These are phyloP conservation scores for Psilocybe cyanescens DNA, from an alignment of 768 basidiomycete genomes.

Conservation along the genomic window DNA sequence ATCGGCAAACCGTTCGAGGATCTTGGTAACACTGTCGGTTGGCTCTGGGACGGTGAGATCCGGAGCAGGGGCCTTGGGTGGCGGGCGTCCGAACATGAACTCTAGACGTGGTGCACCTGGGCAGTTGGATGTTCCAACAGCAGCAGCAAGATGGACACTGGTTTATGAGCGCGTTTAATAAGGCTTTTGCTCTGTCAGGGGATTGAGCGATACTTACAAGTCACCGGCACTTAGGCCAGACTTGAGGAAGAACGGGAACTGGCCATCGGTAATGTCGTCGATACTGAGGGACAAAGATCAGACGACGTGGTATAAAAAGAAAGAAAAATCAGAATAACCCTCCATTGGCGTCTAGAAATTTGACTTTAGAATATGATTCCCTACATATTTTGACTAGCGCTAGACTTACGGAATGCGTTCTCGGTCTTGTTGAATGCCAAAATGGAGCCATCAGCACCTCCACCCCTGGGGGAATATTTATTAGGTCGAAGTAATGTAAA, in stretches of 20 bases:
- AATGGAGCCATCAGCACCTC: slow-evolving; percentile 33
- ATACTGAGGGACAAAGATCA: not conserved
- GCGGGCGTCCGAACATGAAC: slow-evolving; percentile 29
- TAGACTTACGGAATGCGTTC: slow-evolving; percentile 21
- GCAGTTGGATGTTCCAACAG: slow-evolving; percentile 31
- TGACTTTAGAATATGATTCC: not conserved
- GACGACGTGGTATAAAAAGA: not conserved
- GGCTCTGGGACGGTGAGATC: slow-evolving; percentile 20
- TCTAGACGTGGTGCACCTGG: slow-evolving; percentile 34
- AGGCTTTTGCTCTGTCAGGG: no score
- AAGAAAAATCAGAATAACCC: not conserved
- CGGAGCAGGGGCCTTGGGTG: slow-evolving; percentile 19
- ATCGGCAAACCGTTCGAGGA: slow-evolving; percentile 25
- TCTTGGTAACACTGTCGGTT: slow-evolving; percentile 19
- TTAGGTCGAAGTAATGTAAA: not conserved
- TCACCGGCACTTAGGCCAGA: slow-evolving; percentile 13
- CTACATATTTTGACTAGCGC: not conserved
- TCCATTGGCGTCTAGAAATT: not conserved
- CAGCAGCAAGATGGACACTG: slow-evolving; percentile 18
- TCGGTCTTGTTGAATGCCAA: slow-evolving; percentile 27
- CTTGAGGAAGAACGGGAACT: slow-evolving; percentile 17
- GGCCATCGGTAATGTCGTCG: slow-evolving; percentile 15
- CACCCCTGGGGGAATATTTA: slow-evolving; percentile 15
- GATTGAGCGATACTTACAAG: slow-evolving; percentile 10
- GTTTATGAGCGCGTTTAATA: no score